phyloP scores from a whole-genome alignment of 208 protist genomes.

The Crithidia expoeki region DNA sequence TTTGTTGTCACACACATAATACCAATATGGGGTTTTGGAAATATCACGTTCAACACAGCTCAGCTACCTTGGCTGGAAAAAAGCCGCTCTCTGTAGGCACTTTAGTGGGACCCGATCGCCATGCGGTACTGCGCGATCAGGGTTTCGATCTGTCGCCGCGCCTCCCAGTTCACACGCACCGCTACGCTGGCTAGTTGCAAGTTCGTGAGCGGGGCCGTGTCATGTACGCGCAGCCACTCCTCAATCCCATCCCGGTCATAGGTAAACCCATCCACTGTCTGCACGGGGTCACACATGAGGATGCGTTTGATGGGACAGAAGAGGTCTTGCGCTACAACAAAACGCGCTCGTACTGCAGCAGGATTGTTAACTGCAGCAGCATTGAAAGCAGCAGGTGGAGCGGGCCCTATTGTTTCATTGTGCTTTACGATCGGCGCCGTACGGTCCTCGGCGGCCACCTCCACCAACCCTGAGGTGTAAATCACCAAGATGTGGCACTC shows the following conservation, averaged over 20 bases:
- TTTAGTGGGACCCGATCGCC: neutral
- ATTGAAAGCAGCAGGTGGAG: neutral
- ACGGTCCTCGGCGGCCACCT: slow-evolving; percentile 26
- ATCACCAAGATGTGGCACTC: slow-evolving; percentile 29
- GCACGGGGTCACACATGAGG: slow-evolving; percentile 87
- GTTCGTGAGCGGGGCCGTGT: slow-evolving; percentile 74
- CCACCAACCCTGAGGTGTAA: slow-evolving; percentile 9
- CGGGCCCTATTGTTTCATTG: neutral
- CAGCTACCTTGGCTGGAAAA: no score
- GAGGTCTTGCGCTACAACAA: slow-evolving; percentile 28
- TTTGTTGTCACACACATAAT: no score
- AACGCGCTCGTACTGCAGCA: neutral
- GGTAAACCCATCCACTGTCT: slow-evolving; percentile 81
- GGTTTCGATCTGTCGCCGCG: slow-evolving; percentile 28
- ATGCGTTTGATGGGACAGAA: slow-evolving; percentile 85
- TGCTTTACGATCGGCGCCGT: slow-evolving; percentile 10
- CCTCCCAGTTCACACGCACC: slow-evolving; percentile 39
- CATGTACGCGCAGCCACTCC: slow-evolving; percentile 57
- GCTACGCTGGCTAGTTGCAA: slow-evolving; percentile 31
- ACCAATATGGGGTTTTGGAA: no score
- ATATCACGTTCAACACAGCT: no score
- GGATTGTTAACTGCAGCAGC: neutral
- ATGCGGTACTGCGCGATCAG: slow-evolving; percentile 36
- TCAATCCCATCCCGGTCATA: slow-evolving; percentile 86
- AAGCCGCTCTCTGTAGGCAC: neutral